These are phyloP conservation scores for Nothophoma quercina DNA, from an alignment of 2,329 filamentous ascomycete species.

Conservation along the genomic window DNA sequence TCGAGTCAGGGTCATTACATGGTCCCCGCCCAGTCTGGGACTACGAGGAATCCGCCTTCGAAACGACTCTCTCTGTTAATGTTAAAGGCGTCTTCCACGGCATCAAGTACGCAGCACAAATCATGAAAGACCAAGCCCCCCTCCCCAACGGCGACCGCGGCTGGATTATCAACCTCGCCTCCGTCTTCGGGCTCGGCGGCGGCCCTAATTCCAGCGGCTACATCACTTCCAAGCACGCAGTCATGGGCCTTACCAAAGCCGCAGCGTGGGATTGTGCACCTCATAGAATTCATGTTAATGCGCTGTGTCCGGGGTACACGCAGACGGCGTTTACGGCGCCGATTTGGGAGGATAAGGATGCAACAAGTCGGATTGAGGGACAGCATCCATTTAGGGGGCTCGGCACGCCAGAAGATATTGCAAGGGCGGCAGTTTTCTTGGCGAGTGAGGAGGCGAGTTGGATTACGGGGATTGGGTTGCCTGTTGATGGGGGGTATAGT, in stretches of 20 bases:
- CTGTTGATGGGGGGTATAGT: constrained; percentile 57
- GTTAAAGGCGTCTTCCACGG: constrained; percentile 52
- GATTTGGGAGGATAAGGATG: constrained; percentile 21
- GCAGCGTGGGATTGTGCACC: constrained; percentile 60
- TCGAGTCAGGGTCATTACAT: constrained; percentile 42
- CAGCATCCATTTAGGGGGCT: constrained; percentile 43
- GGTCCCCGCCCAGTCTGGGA: constrained; percentile 53
- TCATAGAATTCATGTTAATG: constrained; percentile 61
- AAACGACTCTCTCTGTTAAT: constrained; percentile 51
- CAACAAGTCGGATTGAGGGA: constrained; percentile 16
- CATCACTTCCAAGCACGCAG: constrained; percentile 59
- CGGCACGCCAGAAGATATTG: constrained; percentile 44
- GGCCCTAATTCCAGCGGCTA: constrained; percentile 43
- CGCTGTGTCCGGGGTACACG: constrained; percentile 61
- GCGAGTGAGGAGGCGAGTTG: constrained; percentile 57
- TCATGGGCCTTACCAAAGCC: constrained; percentile 58
- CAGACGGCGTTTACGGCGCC: constrained; percentile 37
- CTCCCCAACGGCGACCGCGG: constrained; percentile 51
- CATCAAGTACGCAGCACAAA: constrained; percentile 56
- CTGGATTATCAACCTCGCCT: constrained; percentile 63
- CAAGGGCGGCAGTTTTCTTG: constrained; percentile 54
- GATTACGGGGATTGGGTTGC: constrained; percentile 55
- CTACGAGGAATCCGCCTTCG: constrained; percentile 57
- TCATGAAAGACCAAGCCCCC: constrained; percentile 60
- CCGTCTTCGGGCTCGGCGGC: constrained; percentile 48